phyloP scores from a whole-genome alignment of 202 grass and related monocot genomes.

The Bolboschoenoplectus hybrid region DNA sequence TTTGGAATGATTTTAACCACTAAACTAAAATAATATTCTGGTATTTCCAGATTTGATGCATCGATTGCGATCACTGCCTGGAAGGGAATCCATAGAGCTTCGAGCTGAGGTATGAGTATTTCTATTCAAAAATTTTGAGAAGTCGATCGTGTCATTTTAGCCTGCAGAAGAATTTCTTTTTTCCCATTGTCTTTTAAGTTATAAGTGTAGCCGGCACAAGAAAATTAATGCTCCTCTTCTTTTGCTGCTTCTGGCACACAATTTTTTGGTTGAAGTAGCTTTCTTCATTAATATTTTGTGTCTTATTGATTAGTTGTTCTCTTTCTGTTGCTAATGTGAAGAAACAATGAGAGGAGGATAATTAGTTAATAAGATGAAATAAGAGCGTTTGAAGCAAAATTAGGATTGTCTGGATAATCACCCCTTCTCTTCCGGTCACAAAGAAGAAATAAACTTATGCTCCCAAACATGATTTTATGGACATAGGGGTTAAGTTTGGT shows the following conservation, averaged over 20 bases:
- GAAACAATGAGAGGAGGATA: neutral
- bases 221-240: neutral
- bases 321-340: neutral
- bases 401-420: neutral
- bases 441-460: neutral
- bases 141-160: neutral
- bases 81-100: slow-evolving; percentile 79
- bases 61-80: slow-evolving; percentile 72
- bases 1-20: neutral
- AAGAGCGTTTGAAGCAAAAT: neutral
- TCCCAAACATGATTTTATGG: slow-evolving; percentile 2
- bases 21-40: neutral
- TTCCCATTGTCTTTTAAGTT: neutral
- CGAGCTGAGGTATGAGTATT: slow-evolving; percentile 68
- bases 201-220: neutral
- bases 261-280: neutral
- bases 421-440: neutral
- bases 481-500: neutral
- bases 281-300: neutral
- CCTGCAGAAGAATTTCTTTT: neutral
- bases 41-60: slow-evolving; percentile 71
- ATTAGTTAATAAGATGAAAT: neutral
- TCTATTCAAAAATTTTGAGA: neutral
- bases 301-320: neutral
- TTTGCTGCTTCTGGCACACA: neutral